Base-by-base conservation (phyloP, 1,139 yeast species). In the Debaryomycetaceae sp. region DNA sequence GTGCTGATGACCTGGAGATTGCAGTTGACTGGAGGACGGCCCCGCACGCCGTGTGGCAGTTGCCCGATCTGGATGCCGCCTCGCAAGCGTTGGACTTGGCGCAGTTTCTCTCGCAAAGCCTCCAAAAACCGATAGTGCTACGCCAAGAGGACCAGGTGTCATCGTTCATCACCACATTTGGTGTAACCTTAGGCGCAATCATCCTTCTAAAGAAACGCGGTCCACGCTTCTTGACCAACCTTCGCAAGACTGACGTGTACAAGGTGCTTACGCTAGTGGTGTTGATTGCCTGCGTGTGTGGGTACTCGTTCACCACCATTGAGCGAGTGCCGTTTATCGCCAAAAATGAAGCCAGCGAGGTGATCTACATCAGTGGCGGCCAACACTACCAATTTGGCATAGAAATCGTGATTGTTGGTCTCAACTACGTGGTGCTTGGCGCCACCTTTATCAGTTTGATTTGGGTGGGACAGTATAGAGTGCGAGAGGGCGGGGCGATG, bases 321-420 rank as follows among this genome's bases (percentile, higher is more conserved):
- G 64, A 75, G 41, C 66, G 66, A 2, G 74, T 76, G 1, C 86
- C 89, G 3, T 75, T 83, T 34, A 43, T 82, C n/a, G 77, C 82
- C 2, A 61, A 60, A 34, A 59, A 65, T 42, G 70, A 68, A 7
- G 42, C 65, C 2, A 71, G 74, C 5, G 54, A 60, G 5, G 53
- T 75, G 23, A 65, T 80, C 51, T 65, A 61, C 42, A 71, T 78
- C 30, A 71, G 83, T 40, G 85, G 85, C 5, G 85, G 83, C 2
- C 52, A 56, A 5, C 72, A 68, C 36, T 77, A 75, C 59, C 91
- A 82, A 50, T 77, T 81, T 52, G 91, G 91, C 1, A 54, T 72
- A 4, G 93, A 83, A 49, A 65, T 78, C 2, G 46, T 74, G 4
- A 48, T 75, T 7, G 66, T 81, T 3, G 71, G 74, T 0, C 49